Conservation (phyloP, 2,329 filamentous ascomycete genomes). For the Aspergillus clavatus region DNA sequence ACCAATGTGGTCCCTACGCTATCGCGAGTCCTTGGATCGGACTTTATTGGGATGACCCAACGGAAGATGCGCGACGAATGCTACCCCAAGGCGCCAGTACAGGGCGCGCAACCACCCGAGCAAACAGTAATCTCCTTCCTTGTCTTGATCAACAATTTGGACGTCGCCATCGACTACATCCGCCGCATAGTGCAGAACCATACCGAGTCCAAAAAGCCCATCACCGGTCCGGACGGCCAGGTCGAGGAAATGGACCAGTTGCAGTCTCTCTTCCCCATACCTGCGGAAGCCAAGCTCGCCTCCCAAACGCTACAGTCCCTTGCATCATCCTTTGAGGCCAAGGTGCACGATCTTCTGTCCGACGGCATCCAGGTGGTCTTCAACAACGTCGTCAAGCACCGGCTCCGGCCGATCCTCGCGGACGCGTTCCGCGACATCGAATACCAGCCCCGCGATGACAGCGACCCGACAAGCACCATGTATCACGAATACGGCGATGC, state of each 20-base stretch:
- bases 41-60: constrained; percentile 96
- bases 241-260: constrained; percentile 38
- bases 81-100: constrained; percentile 74
- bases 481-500: constrained; percentile 45
- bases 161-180: constrained; percentile 87
- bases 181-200: constrained; percentile 73
- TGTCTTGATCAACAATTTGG: constrained; percentile 90
- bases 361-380: constrained; percentile 85
- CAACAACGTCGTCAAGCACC: constrained; percentile 77
- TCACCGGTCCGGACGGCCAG: constrained; percentile 14
- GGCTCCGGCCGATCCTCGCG: constrained; percentile 74
- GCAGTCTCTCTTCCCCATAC: constrained; percentile 70
- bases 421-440: constrained; percentile 91
- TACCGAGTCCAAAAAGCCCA: constrained; percentile 41
- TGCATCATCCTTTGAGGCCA: constrained; percentile 66
- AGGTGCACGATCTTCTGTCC: constrained; percentile 73
- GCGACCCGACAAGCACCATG: constrained; percentile 29
- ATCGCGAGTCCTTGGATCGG: constrained; percentile 72
- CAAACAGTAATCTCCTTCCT: constrained; percentile 84
- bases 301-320: constrained; percentile 63
- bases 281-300: constrained; percentile 67
- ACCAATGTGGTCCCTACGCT: constrained; percentile 73
- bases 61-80: constrained; percentile 96
- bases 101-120: constrained; percentile 80
- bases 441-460: constrained; percentile 64